Percentiles rank a stretch among this genome's conserved stretches.
Evolutionary conservation across 78 protist genomes (phyloP).

Genomic region (Diacronema lutheri): DNA sequence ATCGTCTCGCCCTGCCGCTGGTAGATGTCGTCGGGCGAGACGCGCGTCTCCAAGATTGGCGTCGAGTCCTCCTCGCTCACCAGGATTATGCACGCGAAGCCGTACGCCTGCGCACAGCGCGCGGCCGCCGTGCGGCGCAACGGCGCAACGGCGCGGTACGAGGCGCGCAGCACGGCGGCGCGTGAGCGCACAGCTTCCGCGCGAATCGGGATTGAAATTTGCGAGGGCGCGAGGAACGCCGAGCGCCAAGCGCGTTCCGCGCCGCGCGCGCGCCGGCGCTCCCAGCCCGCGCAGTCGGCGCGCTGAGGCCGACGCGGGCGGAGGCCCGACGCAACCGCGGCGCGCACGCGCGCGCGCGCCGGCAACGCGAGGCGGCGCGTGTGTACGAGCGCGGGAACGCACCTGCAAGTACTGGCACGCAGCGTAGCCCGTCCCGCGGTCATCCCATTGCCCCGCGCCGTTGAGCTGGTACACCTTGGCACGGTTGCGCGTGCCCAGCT

Average conservation of each 20-base stretch:
- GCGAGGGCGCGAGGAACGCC: neutral
- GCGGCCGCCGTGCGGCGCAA: no score
- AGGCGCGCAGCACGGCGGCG: no score
- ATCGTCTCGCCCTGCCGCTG: conserved; percentile 62
- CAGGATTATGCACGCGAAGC: neutral
- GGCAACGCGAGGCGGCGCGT: no score
- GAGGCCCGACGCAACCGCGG: no score
- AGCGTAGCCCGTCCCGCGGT: conserved; percentile 43
- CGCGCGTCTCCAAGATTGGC: neutral
- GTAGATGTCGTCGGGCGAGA: conserved; percentile 40
- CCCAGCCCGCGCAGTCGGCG: neutral
- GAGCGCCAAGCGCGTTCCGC: neutral
- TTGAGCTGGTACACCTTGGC: conserved; percentile 31
- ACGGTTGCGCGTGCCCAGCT: neutral
- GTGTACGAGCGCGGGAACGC: no score
- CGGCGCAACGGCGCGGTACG: no score
- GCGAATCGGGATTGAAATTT: neutral
- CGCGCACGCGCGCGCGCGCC: no score
- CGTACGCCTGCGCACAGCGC: neutral
- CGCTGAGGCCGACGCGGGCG: neutral
- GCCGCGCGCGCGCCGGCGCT: neutral
- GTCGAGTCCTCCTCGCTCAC: neutral
- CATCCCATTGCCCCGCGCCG: conserved; percentile 38
- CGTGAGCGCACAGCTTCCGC: neutral
- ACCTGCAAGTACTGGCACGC: neutral